Conservation (phyloP, 352 stramenopile species). For the Phytophthora quininea region DNA sequence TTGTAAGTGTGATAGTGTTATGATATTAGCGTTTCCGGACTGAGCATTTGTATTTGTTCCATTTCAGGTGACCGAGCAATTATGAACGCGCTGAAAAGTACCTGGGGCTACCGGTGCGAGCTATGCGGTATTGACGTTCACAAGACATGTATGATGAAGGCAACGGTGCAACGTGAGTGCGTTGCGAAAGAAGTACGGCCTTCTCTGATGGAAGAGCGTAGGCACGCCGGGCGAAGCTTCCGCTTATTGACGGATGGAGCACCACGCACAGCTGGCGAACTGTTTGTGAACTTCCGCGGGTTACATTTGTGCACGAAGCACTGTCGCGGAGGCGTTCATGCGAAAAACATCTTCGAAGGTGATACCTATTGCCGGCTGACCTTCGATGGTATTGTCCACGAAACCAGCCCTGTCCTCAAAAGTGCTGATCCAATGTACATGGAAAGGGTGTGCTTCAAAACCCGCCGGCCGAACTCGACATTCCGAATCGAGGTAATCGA, state of each 20-base stretch:
- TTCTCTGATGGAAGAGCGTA: slow-evolving; percentile 28
- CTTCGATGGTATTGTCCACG: slow-evolving; percentile 70
- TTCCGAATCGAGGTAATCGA: slow-evolving; percentile 85
- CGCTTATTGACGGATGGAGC: slow-evolving; percentile 57
- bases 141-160: slow-evolving; percentile 89
- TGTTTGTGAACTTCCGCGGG: slow-evolving; percentile 82
- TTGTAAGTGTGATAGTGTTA: slow-evolving; percentile 46
- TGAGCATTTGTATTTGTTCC: slow-evolving; percentile 18
- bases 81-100: slow-evolving; percentile 78
- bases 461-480: slow-evolving; percentile 55
- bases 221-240: slow-evolving; percentile 43
- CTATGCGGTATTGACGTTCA: slow-evolving; percentile 83
- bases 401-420: slow-evolving; percentile 86
- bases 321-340: slow-evolving; percentile 77
- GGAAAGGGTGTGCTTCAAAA: slow-evolving; percentile 80
- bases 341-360: slow-evolving; percentile 88
- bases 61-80: slow-evolving; percentile 76
- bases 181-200: slow-evolving; percentile 38
- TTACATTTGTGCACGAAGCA: slow-evolving; percentile 87
- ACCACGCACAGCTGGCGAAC: slow-evolving; percentile 45
- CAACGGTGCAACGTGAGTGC: slow-evolving; percentile 79
- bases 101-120: slow-evolving; percentile 88
- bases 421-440: slow-evolving; percentile 89
- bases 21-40: background rate
- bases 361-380: slow-evolving; percentile 85